Percentiles rank a stretch among this genome's conserved stretches.
These are phyloP conservation scores for Lactarius pseudohatsudake DNA, from an alignment of 768 basidiomycete genomes.

Conservation along the genomic window DNA sequence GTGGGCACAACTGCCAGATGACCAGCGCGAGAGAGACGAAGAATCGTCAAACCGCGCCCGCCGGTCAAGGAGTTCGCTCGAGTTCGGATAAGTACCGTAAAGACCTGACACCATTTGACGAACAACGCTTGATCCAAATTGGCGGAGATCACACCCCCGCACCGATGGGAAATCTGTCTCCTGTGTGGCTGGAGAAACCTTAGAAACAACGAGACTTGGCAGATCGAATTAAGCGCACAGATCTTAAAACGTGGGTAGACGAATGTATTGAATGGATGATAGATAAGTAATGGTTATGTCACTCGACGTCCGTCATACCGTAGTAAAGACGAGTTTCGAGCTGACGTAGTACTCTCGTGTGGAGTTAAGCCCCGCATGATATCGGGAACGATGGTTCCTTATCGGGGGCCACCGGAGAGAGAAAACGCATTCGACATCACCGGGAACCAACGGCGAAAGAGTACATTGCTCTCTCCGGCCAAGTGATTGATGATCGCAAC, in stretches of 20 bases:
- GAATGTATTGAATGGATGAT: background rate
- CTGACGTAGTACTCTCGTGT: background rate
- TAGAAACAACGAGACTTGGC: background rate
- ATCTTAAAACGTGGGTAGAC: background rate
- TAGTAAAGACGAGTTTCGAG: background rate
- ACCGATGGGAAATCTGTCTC: background rate
- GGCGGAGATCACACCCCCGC: background rate
- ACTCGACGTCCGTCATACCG: background rate
- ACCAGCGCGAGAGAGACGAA: background rate
- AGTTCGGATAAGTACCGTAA: background rate
- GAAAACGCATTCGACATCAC: background rate
- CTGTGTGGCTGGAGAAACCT: background rate
- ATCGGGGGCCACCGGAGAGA: background rate
- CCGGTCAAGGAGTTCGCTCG: background rate
- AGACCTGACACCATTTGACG: background rate
- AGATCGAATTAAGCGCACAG: background rate
- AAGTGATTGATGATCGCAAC: background rate
- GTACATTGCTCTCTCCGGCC: background rate
- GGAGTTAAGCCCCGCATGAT: background rate
- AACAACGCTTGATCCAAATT: background rate
- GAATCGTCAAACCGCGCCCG: background rate
- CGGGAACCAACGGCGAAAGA: background rate
- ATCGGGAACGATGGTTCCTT: constrained; percentile 5
- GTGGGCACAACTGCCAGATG: background rate
- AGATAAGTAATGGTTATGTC: background rate